Conservation (phyloP, 2,329 filamentous ascomycete species). For the Phaeosphaeria sp. region DNA sequence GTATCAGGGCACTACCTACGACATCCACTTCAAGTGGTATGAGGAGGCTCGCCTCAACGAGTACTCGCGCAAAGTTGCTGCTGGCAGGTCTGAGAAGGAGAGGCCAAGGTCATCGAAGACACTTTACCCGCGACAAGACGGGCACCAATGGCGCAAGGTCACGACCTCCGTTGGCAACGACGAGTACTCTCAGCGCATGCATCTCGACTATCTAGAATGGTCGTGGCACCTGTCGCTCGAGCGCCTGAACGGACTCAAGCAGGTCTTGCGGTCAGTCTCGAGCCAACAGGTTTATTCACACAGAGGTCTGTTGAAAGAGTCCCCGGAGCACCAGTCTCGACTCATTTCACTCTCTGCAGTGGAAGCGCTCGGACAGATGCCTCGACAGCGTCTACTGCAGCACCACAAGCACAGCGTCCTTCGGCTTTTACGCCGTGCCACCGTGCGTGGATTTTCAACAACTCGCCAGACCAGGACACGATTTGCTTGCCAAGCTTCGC, state of each 20-base stretch:
- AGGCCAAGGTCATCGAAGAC: too few species aligned
- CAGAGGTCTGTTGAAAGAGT: conserved; percentile 46
- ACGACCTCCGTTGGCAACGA: too few species aligned
- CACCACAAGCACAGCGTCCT: neutral
- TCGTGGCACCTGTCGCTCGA: neutral
- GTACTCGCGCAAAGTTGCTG: too few species aligned
- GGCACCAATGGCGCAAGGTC: too few species aligned
- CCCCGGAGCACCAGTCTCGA: conserved; percentile 40
- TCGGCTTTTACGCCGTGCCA: neutral
- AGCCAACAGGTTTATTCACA: neutral
- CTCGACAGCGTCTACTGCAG: neutral
- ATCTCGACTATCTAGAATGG: neutral
- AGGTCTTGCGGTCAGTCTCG: too few species aligned
- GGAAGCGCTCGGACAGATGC: conserved; percentile 40
- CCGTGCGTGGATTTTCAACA: neutral
- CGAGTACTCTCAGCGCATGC: too few species aligned
- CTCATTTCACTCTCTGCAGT: conserved; percentile 36
- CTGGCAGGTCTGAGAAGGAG: too few species aligned
- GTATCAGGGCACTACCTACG: too few species aligned
- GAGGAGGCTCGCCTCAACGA: too few species aligned
- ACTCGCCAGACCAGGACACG: neutral
- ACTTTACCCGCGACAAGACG: too few species aligned
- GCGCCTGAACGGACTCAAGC: too few species aligned
- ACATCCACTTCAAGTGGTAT: too few species aligned
- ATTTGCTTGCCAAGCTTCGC: neutral